Conservation (phyloP, 2,329 filamentous ascomycete genomes). For the Phaeosphaeria sp. region DNA sequence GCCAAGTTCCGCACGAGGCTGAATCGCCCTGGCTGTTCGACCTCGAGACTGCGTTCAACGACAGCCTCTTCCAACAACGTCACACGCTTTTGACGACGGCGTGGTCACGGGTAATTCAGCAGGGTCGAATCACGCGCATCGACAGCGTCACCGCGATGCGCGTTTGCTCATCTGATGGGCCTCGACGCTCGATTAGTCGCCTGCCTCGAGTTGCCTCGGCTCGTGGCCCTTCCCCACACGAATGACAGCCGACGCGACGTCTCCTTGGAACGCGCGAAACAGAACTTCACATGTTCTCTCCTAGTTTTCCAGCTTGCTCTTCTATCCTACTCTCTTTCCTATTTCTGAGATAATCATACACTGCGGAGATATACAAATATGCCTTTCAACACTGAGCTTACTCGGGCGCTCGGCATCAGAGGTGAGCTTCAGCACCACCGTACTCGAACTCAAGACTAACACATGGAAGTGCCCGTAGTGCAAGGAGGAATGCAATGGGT, state of each 20-base stretch:
- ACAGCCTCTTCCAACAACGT: not conserved
- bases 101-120: constrained; percentile 13
- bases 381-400: constrained; percentile 70
- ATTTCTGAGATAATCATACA: not conserved
- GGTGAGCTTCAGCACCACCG: constrained; percentile 28
- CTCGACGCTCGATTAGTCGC: constrained; percentile 15
- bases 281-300: constrained; percentile 10
- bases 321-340: constrained; percentile 3
- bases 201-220: constrained; percentile 35
- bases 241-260: constrained; percentile 18
- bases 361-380: constrained; percentile 46
- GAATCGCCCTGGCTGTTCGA: not conserved
- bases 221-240: constrained; percentile 34
- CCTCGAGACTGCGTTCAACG: not conserved
- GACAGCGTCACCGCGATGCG: not conserved
- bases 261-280: constrained; percentile 11
- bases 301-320: not conserved
- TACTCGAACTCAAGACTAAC: constrained; percentile 48
- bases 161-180: constrained; percentile 10
- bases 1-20: not conserved
- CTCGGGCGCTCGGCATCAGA: constrained; percentile 65
- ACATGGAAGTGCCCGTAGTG: constrained; percentile 73
- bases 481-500: constrained; percentile 90
- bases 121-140: constrained; percentile 17
- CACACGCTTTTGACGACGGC: constrained; percentile 1